phyloP scores from a whole-genome alignment of 768 basidiomycete genomes.

The Kwoniella bestiolae region DNA sequence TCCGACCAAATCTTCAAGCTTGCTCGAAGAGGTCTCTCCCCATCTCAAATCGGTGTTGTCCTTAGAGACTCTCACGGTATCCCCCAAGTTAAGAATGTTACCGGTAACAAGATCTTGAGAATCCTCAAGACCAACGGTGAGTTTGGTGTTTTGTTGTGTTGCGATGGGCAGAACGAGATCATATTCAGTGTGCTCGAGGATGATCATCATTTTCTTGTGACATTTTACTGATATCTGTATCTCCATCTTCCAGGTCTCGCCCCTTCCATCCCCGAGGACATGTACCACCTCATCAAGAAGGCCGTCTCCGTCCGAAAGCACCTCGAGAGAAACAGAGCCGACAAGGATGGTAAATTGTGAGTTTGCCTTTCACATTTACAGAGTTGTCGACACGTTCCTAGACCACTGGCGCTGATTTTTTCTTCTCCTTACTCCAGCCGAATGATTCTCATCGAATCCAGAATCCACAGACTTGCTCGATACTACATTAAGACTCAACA shows the following conservation, averaged over 20 bases:
- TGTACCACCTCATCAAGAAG: slow-evolving; percentile 99
- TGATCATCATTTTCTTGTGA: background rate
- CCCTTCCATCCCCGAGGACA: slow-evolving; percentile 97
- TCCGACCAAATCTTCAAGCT: slow-evolving; percentile 96
- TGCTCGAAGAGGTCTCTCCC: slow-evolving; percentile 95
- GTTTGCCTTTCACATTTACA: slow-evolving; percentile 21
- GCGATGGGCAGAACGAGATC: too few relatives aligned
- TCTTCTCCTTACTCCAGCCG: slow-evolving; percentile 65
- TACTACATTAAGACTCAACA: slow-evolving; percentile 99
- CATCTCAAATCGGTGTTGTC: slow-evolving; percentile 96
- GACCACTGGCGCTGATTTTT: background rate
- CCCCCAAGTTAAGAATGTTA: slow-evolving; percentile 97
- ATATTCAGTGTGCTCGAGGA: too few relatives aligned
- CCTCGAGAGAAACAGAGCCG: slow-evolving; percentile 95
- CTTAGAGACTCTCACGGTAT: slow-evolving; percentile 98
- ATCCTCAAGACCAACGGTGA: slow-evolving; percentile 92
- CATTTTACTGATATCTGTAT: background rate
- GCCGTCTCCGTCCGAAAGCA: slow-evolving; percentile 99
- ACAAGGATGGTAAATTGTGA: slow-evolving; percentile 70
- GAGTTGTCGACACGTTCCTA: too few relatives aligned
- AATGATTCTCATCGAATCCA: slow-evolving; percentile 97
- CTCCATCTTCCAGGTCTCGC: slow-evolving; percentile 71
- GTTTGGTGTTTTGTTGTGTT: slow-evolving; percentile 46
- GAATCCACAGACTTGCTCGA: slow-evolving; percentile 95
- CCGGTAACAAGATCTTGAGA: slow-evolving; percentile 98